Conservation (phyloP, 306 rosid genomes). For the Dalbergia cochinchinensis region DNA sequence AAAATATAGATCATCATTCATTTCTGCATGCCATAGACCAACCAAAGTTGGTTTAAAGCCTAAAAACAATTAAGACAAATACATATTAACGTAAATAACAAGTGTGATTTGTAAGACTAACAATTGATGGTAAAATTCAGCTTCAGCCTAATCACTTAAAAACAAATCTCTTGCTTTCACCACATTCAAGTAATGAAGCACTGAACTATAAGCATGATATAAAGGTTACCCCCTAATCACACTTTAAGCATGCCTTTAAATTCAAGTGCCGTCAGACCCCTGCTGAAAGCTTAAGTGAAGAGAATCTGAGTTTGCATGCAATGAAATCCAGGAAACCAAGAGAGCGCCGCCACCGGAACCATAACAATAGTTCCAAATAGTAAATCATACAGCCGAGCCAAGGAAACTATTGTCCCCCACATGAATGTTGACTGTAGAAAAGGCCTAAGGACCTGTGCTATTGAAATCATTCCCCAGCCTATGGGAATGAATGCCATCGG, state of each 20-base stretch:
- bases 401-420: conserved; percentile 86
- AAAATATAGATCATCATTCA: background rate
- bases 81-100: no score
- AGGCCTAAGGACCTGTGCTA: conserved; percentile 92
- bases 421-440: conserved; percentile 79
- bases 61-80: no score
- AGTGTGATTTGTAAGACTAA: no score
- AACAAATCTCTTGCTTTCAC: no score
- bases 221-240: no score
- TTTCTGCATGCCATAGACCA: background rate
- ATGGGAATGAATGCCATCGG: conserved; percentile 87
- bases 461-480: conserved; percentile 92
- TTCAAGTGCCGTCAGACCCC: conserved; percentile 62
- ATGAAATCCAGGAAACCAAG: conserved; percentile 97
- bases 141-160: no score
- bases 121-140: no score
- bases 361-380: conserved; percentile 80
- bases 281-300: conserved; percentile 92
- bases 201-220: no score
- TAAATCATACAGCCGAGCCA: conserved; percentile 91
- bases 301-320: conserved; percentile 95
- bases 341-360: conserved; percentile 84
- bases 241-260: no score
- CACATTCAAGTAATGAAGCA: no score
- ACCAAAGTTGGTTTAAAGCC: background rate